Evolutionary conservation across 345 rosid genomes (phyloP).

Genomic region (Hibiscus syriacus): DNA sequence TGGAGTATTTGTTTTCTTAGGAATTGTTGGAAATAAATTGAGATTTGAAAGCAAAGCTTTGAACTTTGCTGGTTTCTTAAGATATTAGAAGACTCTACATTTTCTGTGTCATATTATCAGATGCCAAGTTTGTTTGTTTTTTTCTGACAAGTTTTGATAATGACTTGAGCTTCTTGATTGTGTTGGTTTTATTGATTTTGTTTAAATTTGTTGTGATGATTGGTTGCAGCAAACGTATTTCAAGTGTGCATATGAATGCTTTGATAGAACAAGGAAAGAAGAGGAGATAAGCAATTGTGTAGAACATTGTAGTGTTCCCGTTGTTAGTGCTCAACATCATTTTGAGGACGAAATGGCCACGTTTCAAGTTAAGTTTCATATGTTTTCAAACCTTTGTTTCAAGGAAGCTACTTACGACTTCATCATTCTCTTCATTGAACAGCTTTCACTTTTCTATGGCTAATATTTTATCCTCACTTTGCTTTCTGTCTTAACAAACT

Average conservation of each 20-base stretch:
- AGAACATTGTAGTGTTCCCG: slow-evolving; percentile 67
- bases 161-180: neutral
- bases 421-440: neutral
- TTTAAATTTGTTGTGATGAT: slow-evolving; percentile 4
- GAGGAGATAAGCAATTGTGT: slow-evolving; percentile 77
- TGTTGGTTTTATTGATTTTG: neutral
- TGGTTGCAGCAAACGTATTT: slow-evolving; percentile 85
- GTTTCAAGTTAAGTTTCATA: slow-evolving; percentile 64
- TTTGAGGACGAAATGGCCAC: slow-evolving; percentile 84
- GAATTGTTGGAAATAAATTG: neutral
- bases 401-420: neutral
- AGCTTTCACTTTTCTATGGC: neutral
- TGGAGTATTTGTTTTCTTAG: neutral
- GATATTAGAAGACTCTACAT: neutral
- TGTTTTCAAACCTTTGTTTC: neutral
- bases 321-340: slow-evolving; percentile 62
- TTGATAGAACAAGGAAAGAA: slow-evolving; percentile 66
- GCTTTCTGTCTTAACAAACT: neutral
- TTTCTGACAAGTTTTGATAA: neutral
- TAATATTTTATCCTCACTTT: neutral
- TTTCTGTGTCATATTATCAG: neutral
- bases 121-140: neutral
- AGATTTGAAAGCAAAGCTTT: neutral
- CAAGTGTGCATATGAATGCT: slow-evolving; percentile 89
- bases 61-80: neutral